Conservation (phyloP, 2,329 filamentous ascomycete genomes). For the Alternaria sp. region DNA sequence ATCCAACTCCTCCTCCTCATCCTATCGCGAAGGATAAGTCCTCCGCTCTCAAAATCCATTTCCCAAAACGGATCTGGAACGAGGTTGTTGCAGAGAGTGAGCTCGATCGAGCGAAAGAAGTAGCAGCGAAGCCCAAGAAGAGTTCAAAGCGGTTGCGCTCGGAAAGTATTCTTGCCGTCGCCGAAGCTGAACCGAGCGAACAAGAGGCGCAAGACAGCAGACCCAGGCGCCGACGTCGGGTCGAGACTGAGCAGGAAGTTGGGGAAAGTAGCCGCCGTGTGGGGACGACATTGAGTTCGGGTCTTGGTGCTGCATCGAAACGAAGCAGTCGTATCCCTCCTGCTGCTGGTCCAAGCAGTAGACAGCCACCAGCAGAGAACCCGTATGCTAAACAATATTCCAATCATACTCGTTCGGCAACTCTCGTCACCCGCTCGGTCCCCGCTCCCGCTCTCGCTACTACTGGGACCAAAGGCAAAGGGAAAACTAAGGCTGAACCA, state of each 20-base stretch:
- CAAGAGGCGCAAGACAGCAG: not conserved
- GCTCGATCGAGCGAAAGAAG: not conserved
- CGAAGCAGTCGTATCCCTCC: not conserved
- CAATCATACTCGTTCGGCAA: rapidly evolving
- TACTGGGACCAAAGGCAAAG: too few relatives aligned
- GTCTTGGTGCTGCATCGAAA: not conserved
- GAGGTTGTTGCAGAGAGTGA: not conserved
- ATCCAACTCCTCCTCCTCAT: too few relatives aligned
- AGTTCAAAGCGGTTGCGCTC: not conserved
- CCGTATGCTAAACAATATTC: not conserved
- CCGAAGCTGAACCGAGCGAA: not conserved
- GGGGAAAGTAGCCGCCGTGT: not conserved
- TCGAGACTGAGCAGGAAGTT: not conserved
- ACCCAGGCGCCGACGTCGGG: not conserved
- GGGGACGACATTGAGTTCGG: not conserved
- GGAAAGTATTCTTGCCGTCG: not conserved
- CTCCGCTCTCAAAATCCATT: not conserved
- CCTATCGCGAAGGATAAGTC: too few relatives aligned
- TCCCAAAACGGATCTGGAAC: not conserved
- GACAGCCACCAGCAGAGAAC: not conserved
- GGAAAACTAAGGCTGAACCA: too few relatives aligned
- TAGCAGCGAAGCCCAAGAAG: not conserved
- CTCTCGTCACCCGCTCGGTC: not conserved
- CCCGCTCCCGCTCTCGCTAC: too few relatives aligned
- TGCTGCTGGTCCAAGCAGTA: not conserved